phyloP scores from a whole-genome alignment of 805 yeast genomes.

The Nakazawaea holstii region DNA sequence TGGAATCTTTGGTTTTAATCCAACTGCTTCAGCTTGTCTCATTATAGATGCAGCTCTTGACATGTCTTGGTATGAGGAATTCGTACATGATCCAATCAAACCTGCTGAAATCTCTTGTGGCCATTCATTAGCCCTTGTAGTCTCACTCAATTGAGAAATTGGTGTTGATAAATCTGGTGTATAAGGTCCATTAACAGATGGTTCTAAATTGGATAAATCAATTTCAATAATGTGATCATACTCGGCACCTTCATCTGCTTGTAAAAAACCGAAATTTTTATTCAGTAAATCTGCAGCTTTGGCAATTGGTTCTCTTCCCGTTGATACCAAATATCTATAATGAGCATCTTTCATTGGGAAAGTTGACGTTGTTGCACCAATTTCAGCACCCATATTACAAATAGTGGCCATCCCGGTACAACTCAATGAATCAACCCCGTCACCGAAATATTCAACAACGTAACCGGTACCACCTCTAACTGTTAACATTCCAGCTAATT shows the following conservation, averaged over 20 bases:
- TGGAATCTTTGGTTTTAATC: constrained; percentile 85
- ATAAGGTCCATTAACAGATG: constrained; percentile 96
- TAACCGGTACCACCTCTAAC: constrained; percentile 98
- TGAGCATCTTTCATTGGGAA: constrained; percentile 95
- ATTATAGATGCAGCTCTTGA: constrained; percentile 92
- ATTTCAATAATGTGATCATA: constrained; percentile 92
- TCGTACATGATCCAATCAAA: constrained; percentile 97
- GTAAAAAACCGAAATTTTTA: constrained; percentile 55
- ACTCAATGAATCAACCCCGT: constrained; percentile 86
- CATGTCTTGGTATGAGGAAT: constrained; percentile 98
- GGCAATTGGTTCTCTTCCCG: constrained; percentile 81
- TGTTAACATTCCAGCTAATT: constrained; percentile 89
- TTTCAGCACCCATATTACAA: constrained; percentile 99
- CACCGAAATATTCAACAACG: constrained; percentile 95
- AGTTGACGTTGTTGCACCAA: constrained; percentile 96
- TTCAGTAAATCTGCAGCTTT: constrained; percentile 70
- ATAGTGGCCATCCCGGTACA: constrained; percentile 99
- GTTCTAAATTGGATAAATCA: constrained; percentile 85
- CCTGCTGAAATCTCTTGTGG: constrained; percentile 91
- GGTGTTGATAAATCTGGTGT: constrained; percentile 98
- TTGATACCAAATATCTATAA: constrained; percentile 80
- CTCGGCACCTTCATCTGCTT: constrained; percentile 89
- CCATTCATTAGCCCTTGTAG: constrained; percentile 84
- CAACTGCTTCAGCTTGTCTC: constrained; percentile 84
- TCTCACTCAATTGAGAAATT: constrained; percentile 78